Evolutionary conservation across 768 basidiomycete genomes (phyloP).

Genomic region (Gyrodon lividus): DNA sequence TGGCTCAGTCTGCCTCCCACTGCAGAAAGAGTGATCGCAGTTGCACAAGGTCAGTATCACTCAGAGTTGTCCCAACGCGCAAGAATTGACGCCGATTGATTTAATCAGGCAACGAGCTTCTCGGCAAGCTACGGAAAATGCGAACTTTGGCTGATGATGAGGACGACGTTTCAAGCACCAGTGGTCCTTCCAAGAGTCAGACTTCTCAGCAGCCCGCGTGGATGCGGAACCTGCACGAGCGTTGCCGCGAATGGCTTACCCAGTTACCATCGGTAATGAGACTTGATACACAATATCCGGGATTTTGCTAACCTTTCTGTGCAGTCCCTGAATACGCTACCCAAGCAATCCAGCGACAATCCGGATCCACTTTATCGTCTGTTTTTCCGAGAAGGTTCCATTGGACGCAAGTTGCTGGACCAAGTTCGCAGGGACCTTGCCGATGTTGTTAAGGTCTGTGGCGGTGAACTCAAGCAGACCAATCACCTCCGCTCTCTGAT

Average conservation of each 20-base stretch:
- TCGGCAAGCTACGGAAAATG: slow-evolving; percentile 92
- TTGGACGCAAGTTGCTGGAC: slow-evolving; percentile 75
- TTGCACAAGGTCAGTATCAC: slow-evolving; percentile 71
- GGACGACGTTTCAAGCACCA: slow-evolving; percentile 53
- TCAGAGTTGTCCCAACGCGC: not conserved
- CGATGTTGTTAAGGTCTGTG: slow-evolving; percentile 81
- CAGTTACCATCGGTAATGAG: slow-evolving; percentile 69
- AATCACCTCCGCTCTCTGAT: slow-evolving; percentile 93
- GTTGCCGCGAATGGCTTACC: slow-evolving; percentile 81
- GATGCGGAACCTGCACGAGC: slow-evolving; percentile 85
- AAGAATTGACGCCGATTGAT: slow-evolving; percentile 3
- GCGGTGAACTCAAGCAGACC: slow-evolving; percentile 89
- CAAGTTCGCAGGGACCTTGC: slow-evolving; percentile 79
- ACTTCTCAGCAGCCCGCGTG: slow-evolving; percentile 83
- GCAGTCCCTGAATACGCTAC: slow-evolving; percentile 63
- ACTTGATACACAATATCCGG: not conserved
- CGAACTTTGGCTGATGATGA: slow-evolving; percentile 85
- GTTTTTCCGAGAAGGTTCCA: slow-evolving; percentile 83
- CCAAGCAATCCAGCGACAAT: slow-evolving; percentile 65
- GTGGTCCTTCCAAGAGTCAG: slow-evolving; percentile 62
- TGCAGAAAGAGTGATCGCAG: slow-evolving; percentile 88
- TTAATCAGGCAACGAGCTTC: slow-evolving; percentile 68
- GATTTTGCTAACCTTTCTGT: slow-evolving; percentile 9
- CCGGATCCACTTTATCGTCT: slow-evolving; percentile 86
- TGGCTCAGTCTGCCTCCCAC: slow-evolving; percentile 94